Base-by-base conservation (phyloP, 805 yeast genomes). In the Cyberlindnera xylosilytica region DNA sequence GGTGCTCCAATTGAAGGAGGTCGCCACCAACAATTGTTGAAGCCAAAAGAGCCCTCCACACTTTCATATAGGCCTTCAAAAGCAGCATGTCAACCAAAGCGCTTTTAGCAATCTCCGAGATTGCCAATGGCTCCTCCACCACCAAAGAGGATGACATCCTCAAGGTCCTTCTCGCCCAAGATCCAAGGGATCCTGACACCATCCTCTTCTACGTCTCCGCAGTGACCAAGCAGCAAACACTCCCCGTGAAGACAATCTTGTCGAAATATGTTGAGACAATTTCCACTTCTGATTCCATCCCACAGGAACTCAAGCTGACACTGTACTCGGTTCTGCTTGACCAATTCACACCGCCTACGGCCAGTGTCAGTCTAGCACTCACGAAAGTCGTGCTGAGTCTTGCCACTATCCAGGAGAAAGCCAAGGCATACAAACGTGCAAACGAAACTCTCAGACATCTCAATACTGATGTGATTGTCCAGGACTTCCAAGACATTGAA, bases 311-410 rank as follows among this genome's bases (percentile, higher is more conserved):
- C 33, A 44, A 29, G 29, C 37, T 32, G 23, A 18, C 26, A 5
- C 23, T 47, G 4, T 52, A 51, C 19, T 46, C 47, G 15, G 26
- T 38, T 1, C 16, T 52, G 7, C 26, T 52, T 11, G 20, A 38
- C 4, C 37, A 24, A 9, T 46, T 54, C 33, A 42, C 58, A 1
- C 58, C 57, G 7, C 57, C 58, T 32, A 51, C 57, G 2, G 42
- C 48, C 1, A 35, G 36, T 4, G 44, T 47, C 22, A 39, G 41
- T 12, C 24, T 37, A 1, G 49, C 55, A 1, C 34, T 51, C 6
- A 47, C 51, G 26, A 45, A 45, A 26, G 28, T 41, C 6, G 44
- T 42, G 3, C 24, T 49, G 16, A 43, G 42, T 28, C 39, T 54
- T 10, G 33, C 49, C 1, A 19, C 39, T 2, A 39, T 54, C 3